Conservation (phyloP, 495 filamentous ascomycete species). For the Talaromyces trachyspermus region DNA sequence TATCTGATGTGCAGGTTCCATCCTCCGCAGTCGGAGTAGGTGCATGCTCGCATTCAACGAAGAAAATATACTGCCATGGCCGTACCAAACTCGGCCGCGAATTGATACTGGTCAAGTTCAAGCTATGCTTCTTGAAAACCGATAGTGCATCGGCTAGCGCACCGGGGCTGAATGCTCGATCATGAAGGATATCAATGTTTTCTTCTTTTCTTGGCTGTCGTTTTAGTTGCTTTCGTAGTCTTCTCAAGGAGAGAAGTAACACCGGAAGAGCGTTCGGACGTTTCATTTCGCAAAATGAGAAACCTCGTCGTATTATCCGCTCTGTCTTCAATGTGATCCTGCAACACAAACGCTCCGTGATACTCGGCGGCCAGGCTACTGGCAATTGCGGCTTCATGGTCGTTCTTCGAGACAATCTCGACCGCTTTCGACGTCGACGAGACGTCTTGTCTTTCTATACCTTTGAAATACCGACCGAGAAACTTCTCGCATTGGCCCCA, state of each 20-base stretch:
- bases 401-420: conserved; percentile 61
- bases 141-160: conserved; percentile 72
- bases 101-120: conserved; percentile 90
- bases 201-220: conserved; percentile 16
- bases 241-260: conserved; percentile 9
- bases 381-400: conserved; percentile 68
- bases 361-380: conserved; percentile 62
- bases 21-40: neutral
- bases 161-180: conserved; percentile 72
- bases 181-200: conserved; percentile 73
- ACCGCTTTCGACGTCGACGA: conserved; percentile 80
- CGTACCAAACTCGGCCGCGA: conserved; percentile 67
- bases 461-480: conserved; percentile 55
- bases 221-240: too few relatives aligned
- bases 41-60: conserved; percentile 69
- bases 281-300: conserved; percentile 57
- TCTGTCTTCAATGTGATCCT: conserved; percentile 70
- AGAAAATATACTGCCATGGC: conserved; percentile 90
- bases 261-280: conserved; percentile 15
- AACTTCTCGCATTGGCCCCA: conserved; percentile 89
- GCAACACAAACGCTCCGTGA: conserved; percentile 60
- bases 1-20: neutral
- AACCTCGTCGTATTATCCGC: conserved; percentile 85
- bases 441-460: conserved; percentile 72
- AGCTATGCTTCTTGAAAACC: conserved; percentile 59